These are phyloP conservation scores for Rhododendron kiyosumense DNA, from an alignment of 148 eudicot genomes.

Conservation along the genomic window DNA sequence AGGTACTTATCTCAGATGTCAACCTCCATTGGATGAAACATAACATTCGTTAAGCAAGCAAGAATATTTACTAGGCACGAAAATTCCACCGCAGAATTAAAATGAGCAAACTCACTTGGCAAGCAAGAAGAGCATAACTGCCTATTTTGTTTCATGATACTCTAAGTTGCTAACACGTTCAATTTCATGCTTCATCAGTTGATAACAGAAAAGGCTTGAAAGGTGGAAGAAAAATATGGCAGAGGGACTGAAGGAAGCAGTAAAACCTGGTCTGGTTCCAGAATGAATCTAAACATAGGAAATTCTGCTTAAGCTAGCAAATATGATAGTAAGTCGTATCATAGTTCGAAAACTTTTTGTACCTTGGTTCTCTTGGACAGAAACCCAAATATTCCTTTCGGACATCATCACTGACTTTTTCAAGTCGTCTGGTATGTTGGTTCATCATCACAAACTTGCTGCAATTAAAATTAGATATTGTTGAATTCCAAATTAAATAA, in stretches of 20 bases:
- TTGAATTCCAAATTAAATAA: background rate
- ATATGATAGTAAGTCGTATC: too few relatives aligned
- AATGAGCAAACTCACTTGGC: background rate
- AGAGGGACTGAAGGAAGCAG: too few relatives aligned
- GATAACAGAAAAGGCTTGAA: background rate
- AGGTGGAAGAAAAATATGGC: background rate
- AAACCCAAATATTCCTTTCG: constrained; percentile 53
- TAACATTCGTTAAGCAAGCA: background rate
- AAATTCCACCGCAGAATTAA: too few relatives aligned
- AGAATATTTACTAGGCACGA: too few relatives aligned
- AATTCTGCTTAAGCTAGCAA: background rate
- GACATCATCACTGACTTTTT: constrained; percentile 69
- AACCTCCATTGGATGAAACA: background rate
- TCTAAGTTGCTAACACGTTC: background rate
- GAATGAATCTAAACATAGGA: background rate
- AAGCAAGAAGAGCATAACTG: too few relatives aligned
- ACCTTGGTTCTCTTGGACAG: constrained; percentile 76
- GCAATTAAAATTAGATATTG: constrained; percentile 16
- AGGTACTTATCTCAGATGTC: background rate
- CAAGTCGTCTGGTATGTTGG: constrained; percentile 76
- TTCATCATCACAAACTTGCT: constrained; percentile 99
- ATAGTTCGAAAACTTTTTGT: background rate
- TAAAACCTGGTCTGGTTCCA: background rate
- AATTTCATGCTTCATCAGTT: background rate
- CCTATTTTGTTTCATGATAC: background rate